Evolutionary conservation across 108 stramenopile species (phyloP).

Genomic region (Fragilariopsis cylindrus): DNA sequence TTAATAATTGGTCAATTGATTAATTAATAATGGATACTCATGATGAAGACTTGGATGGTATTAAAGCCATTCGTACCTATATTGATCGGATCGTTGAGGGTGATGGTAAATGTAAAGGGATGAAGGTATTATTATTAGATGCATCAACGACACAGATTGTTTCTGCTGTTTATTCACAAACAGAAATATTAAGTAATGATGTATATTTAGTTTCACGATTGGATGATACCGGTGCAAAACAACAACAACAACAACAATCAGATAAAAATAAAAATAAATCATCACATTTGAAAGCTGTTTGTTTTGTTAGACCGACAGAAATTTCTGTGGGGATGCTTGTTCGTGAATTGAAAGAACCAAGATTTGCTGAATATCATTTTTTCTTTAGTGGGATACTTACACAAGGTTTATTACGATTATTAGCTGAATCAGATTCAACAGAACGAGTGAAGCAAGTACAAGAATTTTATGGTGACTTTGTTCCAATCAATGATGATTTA

Average conservation of each 20-base stretch:
- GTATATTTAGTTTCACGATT: constrained; percentile 83
- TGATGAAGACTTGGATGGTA: constrained; percentile 68
- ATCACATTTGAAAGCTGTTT: constrained; percentile 91
- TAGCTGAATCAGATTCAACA: constrained; percentile 90
- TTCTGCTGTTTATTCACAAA: constrained; percentile 87
- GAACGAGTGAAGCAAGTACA: constrained; percentile 93
- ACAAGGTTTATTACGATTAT: constrained; percentile 63
- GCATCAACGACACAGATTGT: constrained; percentile 88
- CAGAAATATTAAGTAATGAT: constrained; percentile 84
- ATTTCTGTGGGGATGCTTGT: constrained; percentile 75
- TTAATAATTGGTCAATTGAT: background rate
- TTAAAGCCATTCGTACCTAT: constrained; percentile 77
- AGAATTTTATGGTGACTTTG: constrained; percentile 97
- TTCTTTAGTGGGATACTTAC: constrained; percentile 94
- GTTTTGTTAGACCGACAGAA: constrained; percentile 93
- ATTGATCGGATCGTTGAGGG: constrained; percentile 89
- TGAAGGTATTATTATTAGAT: constrained; percentile 96
- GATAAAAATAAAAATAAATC: constrained; percentile 29
- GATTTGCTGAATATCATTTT: constrained; percentile 95
- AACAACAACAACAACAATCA: constrained; percentile 20
- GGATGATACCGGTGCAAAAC: constrained; percentile 44
- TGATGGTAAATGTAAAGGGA: constrained; percentile 73
- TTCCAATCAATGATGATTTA: constrained; percentile 94
- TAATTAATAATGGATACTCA: constrained; percentile 12
- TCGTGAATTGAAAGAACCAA: constrained; percentile 76